Evolutionary conservation across 768 basidiomycete species (phyloP).

Genomic region (Amanita pallidorosea): DNA sequence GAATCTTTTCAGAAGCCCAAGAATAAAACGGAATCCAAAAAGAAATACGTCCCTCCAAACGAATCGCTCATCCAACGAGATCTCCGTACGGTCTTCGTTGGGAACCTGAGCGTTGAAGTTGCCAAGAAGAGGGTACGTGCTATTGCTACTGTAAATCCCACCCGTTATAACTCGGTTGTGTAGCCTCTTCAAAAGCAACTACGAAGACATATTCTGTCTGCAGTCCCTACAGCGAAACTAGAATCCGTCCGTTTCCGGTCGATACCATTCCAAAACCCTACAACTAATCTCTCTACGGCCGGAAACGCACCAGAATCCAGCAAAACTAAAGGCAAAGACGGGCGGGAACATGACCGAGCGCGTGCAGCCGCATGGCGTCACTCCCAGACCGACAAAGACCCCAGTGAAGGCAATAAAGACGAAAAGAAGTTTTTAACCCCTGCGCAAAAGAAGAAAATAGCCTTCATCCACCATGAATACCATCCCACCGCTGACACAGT

Average conservation of each 20-base stretch:
- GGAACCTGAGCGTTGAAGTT: slow-evolving; percentile 73
- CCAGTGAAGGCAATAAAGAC: slow-evolving; percentile 31
- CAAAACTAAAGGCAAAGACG: slow-evolving; percentile 14
- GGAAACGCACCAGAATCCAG: slow-evolving; percentile 17
- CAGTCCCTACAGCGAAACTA: slow-evolving; percentile 67
- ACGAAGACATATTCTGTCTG: slow-evolving; percentile 62
- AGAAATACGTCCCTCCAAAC: slow-evolving; percentile 48
- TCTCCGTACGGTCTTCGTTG: slow-evolving; percentile 82
- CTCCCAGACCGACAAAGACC: slow-evolving; percentile 32
- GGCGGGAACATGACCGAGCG: slow-evolving; percentile 42
- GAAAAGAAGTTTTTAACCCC: slow-evolving; percentile 67
- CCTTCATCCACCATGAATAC: slow-evolving; percentile 89
- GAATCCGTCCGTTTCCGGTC: slow-evolving; percentile 94
- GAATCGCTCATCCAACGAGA: slow-evolving; percentile 72
- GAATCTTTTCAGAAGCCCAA: slow-evolving; percentile 39
- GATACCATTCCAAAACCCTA: slow-evolving; percentile 80
- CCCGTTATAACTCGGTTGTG: background rate
- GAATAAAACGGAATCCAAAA: slow-evolving; percentile 8
- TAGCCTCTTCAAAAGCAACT: slow-evolving; percentile 72
- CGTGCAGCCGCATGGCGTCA: slow-evolving; percentile 51
- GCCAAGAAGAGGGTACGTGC: slow-evolving; percentile 62
- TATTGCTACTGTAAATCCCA: background rate
- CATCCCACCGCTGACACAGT: slow-evolving; percentile 67
- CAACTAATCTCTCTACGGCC: slow-evolving; percentile 33
- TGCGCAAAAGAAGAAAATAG: slow-evolving; percentile 84